Conservation (phyloP, 805 yeast species). For the Ogataea nitratoaversa region DNA sequence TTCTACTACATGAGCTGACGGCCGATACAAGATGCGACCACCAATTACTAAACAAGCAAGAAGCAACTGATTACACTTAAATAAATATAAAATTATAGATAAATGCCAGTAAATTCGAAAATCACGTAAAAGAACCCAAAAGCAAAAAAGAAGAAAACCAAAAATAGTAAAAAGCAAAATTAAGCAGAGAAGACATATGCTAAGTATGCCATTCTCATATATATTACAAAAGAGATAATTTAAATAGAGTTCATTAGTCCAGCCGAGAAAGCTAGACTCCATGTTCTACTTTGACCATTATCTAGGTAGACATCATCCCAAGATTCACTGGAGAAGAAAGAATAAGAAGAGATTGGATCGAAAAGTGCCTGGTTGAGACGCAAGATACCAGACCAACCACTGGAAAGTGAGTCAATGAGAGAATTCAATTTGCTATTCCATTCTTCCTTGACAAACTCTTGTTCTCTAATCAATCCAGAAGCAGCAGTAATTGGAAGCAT, state of each 20-base stretch:
- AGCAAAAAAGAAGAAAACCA: too few relatives aligned
- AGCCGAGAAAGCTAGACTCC: constrained; percentile 78
- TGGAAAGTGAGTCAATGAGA: constrained; percentile 46
- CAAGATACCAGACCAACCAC: constrained; percentile 72
- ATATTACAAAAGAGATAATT: too few relatives aligned
- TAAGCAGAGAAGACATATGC: too few relatives aligned
- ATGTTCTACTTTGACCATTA: constrained; percentile 80
- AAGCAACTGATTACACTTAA: too few relatives aligned
- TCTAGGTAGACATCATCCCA: constrained; percentile 63
- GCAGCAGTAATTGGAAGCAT: constrained; percentile 71
- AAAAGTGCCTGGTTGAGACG: constrained; percentile 70
- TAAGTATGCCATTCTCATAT: neutral
- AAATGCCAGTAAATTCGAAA: too few relatives aligned
- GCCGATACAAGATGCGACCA: too few relatives aligned
- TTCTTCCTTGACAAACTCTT: constrained; percentile 55
- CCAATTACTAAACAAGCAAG: too few relatives aligned
- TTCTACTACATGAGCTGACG: too few relatives aligned
- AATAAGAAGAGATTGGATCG: constrained; percentile 62
- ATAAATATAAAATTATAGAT: too few relatives aligned
- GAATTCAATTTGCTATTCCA: constrained; percentile 49
- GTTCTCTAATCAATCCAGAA: constrained; percentile 54
- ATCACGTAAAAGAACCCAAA: too few relatives aligned
- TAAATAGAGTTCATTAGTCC: constrained; percentile 33
- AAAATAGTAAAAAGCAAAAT: too few relatives aligned
- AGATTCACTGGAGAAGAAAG: constrained; percentile 50